Conservation (phyloP, 1,284 basidiomycete genomes). For the Lentinula novae-zelandiae region DNA sequence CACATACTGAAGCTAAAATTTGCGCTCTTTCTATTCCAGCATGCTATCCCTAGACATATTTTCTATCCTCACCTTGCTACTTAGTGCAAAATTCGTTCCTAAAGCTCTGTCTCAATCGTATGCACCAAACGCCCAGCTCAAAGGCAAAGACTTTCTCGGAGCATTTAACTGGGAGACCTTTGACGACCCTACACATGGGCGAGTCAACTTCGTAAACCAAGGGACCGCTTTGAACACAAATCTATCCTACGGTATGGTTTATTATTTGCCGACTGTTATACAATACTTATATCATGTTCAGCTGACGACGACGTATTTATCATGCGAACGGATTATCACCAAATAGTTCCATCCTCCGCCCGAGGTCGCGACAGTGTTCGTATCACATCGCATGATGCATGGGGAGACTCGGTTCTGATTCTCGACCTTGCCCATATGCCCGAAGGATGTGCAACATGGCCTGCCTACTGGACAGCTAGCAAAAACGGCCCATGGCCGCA, state of each 20-base stretch:
- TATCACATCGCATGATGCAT: constrained; percentile 40
- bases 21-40: neutral
- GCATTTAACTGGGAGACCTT: constrained; percentile 42
- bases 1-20: neutral
- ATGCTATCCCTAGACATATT: neutral
- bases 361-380: constrained; percentile 51
- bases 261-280: constrained; percentile 10
- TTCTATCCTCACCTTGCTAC: neutral
- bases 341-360: constrained; percentile 27
- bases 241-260: constrained; percentile 34
- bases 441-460: constrained; percentile 55
- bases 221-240: constrained; percentile 32
- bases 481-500: constrained; percentile 47
- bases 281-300: constrained; percentile 15
- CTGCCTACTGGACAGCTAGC: constrained; percentile 64
- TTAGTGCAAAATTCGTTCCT: neutral
- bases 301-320: constrained; percentile 39
- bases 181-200: constrained; percentile 53
- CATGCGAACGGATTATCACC: constrained; percentile 45
- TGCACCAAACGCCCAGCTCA: constrained; percentile 1
- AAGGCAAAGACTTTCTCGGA: constrained; percentile 6
- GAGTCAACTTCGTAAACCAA: constrained; percentile 48
- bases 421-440: constrained; percentile 57
- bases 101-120: neutral
- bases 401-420: constrained; percentile 41